phyloP scores from a whole-genome alignment of 2,329 filamentous ascomycete genomes.

The Alternaria ethzedia region DNA sequence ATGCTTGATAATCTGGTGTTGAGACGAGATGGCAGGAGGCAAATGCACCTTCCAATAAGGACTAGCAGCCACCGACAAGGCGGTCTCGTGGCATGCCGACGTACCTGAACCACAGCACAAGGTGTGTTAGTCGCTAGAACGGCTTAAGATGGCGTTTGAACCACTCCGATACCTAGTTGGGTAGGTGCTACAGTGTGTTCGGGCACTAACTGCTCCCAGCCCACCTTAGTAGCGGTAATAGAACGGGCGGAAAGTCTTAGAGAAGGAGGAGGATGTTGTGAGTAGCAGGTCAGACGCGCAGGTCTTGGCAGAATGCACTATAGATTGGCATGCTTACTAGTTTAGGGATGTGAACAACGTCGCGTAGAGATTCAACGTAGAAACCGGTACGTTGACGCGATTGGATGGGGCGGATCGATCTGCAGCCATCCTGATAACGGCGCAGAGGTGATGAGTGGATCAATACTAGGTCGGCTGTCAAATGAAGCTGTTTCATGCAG shows the following conservation, averaged over 20 bases:
- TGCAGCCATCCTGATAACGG: slow-evolving; percentile 22
- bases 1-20: slow-evolving; percentile 7
- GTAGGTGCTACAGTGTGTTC: slow-evolving; percentile 39
- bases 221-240: slow-evolving; percentile 34
- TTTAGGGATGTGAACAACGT: slow-evolving; percentile 39
- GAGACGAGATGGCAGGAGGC: slow-evolving; percentile 17
- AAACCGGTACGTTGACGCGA: slow-evolving; percentile 17
- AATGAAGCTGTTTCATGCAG: slow-evolving; percentile 19
- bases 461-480: slow-evolving; percentile 12
- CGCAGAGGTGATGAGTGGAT: slow-evolving; percentile 16
- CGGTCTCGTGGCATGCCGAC: slow-evolving; percentile 24
- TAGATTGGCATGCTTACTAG: slow-evolving; percentile 42
- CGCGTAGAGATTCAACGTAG: slow-evolving; percentile 20
- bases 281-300: slow-evolving; percentile 24
- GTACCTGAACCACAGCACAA: slow-evolving; percentile 19
- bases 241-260: slow-evolving; percentile 18
- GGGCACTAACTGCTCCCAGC: slow-evolving; percentile 31
- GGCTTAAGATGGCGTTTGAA: slow-evolving; percentile 35
- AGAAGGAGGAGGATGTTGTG: slow-evolving; percentile 23
- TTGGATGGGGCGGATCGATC: slow-evolving; percentile 26
- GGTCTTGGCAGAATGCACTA: slow-evolving; percentile 37
- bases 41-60: slow-evolving; percentile 41
- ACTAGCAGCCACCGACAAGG: slow-evolving; percentile 24
- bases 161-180: slow-evolving; percentile 34
- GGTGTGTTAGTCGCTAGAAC: slow-evolving; percentile 19